Percentiles rank a stretch among this genome's conserved stretches.
These are phyloP conservation scores for Leishmania gerbilli DNA, from an alignment of 208 protist genomes.

Conservation along the genomic window DNA sequence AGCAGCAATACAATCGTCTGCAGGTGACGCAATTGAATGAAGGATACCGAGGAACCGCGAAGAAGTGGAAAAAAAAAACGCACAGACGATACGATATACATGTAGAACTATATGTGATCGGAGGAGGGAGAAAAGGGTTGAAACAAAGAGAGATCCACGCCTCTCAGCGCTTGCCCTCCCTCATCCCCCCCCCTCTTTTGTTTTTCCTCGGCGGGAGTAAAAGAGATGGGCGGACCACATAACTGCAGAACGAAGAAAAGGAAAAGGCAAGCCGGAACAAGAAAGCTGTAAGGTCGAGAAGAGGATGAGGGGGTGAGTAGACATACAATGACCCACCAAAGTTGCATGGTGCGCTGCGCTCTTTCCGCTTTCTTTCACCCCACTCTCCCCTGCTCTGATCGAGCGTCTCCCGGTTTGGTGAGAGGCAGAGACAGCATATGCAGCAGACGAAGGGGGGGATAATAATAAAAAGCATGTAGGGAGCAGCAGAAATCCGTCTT, in stretches of 20 bases:
- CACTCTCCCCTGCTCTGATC: not conserved
- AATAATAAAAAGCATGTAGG: not conserved
- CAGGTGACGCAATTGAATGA: not conserved
- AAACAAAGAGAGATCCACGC: slow-evolving; percentile 15
- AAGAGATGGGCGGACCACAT: not conserved
- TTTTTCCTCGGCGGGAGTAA: not conserved
- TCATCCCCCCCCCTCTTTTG: not conserved
- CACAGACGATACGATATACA: no score
- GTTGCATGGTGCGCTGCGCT: not conserved
- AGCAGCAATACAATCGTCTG: not conserved
- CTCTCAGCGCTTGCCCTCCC: not conserved
- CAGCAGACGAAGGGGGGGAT: not conserved
- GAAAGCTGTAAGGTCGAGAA: not conserved
- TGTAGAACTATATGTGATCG: no score
- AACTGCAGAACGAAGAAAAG: not conserved
- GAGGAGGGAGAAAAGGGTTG: not conserved
- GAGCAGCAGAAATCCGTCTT: not conserved
- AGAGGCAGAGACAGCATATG: not conserved
- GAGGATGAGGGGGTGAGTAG: not conserved
- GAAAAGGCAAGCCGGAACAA: not conserved
- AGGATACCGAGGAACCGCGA: not conserved
- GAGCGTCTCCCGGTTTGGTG: not conserved
- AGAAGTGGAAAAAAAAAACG: slow-evolving; percentile 6
- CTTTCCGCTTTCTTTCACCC: not conserved
- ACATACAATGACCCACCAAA: not conserved